These are phyloP conservation scores for Begonia loranthoides DNA, from an alignment of 306 rosid species.

Conservation along the genomic window DNA sequence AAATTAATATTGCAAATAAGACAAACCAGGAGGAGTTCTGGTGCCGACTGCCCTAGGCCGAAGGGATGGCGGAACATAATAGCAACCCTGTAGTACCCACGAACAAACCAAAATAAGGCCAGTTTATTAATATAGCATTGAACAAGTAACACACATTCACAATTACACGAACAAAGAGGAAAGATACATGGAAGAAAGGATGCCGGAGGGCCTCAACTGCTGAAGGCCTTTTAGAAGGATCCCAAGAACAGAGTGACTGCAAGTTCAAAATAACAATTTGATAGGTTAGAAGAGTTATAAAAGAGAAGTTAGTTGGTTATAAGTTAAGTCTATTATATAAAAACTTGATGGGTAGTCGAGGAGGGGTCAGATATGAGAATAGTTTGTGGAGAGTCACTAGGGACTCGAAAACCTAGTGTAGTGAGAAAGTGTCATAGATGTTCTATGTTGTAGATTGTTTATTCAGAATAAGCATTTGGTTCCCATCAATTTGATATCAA, in stretches of 20 bases:
- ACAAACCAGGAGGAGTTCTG: slow-evolving; percentile 65
- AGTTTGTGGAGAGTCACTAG: too few relatives aligned
- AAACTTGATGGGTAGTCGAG: too few relatives aligned
- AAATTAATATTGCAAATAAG: background rate
- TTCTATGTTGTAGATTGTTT: too few relatives aligned
- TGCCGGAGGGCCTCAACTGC: slow-evolving; percentile 91
- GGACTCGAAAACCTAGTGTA: background rate
- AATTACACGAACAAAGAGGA: background rate
- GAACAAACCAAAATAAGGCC: background rate
- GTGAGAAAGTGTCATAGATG: background rate
- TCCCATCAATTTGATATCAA: too few relatives aligned
- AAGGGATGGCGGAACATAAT: slow-evolving; percentile 84
- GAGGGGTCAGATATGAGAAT: too few relatives aligned
- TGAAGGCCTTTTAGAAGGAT: slow-evolving; percentile 87
- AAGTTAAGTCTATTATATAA: too few relatives aligned
- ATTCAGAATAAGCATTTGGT: too few relatives aligned
- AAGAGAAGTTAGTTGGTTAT: background rate
- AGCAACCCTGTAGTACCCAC: slow-evolving; percentile 50
- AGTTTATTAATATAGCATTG: too few relatives aligned
- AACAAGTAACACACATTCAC: background rate
- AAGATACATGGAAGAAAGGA: slow-evolving; percentile 82
- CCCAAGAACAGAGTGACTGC: slow-evolving; percentile 95
- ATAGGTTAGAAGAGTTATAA: too few relatives aligned
- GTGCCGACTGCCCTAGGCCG: slow-evolving; percentile 45
- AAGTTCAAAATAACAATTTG: slow-evolving; percentile 2